Conservation (phyloP, 2,329 filamentous ascomycete genomes). For the Curvularia spicifera region DNA sequence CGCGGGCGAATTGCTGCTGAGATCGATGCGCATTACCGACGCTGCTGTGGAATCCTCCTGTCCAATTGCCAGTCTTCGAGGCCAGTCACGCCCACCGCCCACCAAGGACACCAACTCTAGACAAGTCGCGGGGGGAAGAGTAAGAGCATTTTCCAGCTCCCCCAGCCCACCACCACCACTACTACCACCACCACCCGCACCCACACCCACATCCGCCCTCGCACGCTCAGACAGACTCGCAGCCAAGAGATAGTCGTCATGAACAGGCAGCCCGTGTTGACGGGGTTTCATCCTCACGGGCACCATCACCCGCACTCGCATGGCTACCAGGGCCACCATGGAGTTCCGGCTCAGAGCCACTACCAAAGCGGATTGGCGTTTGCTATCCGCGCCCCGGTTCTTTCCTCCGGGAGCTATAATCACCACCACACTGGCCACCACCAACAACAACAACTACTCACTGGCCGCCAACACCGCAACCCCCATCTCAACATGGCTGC, state of each 20-base stretch:
- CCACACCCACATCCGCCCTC: conserved; percentile 13
- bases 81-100: conserved; percentile 34
- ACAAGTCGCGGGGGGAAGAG: conserved; percentile 14
- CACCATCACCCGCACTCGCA: conserved; percentile 19
- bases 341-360: conserved; percentile 31
- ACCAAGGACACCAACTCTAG: conserved; percentile 18
- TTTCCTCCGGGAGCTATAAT: conserved; percentile 43
- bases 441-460: conserved; percentile 9
- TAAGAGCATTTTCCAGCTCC: conserved; percentile 15
- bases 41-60: conserved; percentile 43
- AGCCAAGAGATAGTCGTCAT: conserved; percentile 22
- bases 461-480: conserved; percentile 33
- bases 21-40: conserved; percentile 37
- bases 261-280: conserved; percentile 42
- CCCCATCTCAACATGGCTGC: conserved; percentile 47
- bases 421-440: conserved; percentile 44
- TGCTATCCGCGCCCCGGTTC: conserved; percentile 48
- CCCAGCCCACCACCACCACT: conserved; percentile 3
- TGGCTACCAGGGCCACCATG: conserved; percentile 32
- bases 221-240: not conserved
- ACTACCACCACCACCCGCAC: not conserved
- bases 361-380: conserved; percentile 43
- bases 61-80: conserved; percentile 37
- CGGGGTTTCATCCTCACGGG: conserved; percentile 33
- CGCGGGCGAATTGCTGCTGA: conserved; percentile 41